Evolutionary conservation across 352 stramenopile species (phyloP).

Genomic region (Pythium aquatile): DNA sequence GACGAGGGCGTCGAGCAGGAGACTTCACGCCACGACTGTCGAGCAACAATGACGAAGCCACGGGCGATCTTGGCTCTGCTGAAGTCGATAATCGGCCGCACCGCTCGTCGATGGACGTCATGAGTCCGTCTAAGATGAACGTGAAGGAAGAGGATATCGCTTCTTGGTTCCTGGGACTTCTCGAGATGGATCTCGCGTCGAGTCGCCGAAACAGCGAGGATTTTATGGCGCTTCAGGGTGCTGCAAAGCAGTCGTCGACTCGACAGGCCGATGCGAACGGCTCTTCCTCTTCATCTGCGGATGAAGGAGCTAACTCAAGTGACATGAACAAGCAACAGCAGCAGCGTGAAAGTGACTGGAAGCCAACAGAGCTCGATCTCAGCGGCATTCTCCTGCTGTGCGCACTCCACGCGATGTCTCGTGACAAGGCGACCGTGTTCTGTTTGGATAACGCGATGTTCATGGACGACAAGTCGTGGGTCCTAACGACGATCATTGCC

Average conservation of each 20-base stretch:
- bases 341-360: slow-evolving; percentile 54
- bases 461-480: slow-evolving; percentile 87
- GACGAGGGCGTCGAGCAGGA: neutral
- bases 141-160: slow-evolving; percentile 71
- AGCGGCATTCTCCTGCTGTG: slow-evolving; percentile 78
- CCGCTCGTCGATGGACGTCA: slow-evolving; percentile 7
- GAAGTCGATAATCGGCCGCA: neutral
- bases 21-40: neutral
- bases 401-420: slow-evolving; percentile 74
- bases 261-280: neutral
- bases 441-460: slow-evolving; percentile 86
- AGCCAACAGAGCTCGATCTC: slow-evolving; percentile 58
- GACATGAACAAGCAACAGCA: slow-evolving; percentile 26
- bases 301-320: neutral
- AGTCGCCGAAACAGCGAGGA: slow-evolving; percentile 32
- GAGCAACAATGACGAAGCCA: slow-evolving; percentile 9
- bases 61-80: neutral
- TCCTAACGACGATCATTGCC: slow-evolving; percentile 71
- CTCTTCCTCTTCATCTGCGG: slow-evolving; percentile 5
- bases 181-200: slow-evolving; percentile 57
- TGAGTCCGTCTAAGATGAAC: slow-evolving; percentile 27
- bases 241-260: neutral
- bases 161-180: slow-evolving; percentile 60
- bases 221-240: neutral
- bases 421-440: slow-evolving; percentile 63